Conservation (phyloP, 495 filamentous ascomycete genomes). For the Aspergillus cavernicola region DNA sequence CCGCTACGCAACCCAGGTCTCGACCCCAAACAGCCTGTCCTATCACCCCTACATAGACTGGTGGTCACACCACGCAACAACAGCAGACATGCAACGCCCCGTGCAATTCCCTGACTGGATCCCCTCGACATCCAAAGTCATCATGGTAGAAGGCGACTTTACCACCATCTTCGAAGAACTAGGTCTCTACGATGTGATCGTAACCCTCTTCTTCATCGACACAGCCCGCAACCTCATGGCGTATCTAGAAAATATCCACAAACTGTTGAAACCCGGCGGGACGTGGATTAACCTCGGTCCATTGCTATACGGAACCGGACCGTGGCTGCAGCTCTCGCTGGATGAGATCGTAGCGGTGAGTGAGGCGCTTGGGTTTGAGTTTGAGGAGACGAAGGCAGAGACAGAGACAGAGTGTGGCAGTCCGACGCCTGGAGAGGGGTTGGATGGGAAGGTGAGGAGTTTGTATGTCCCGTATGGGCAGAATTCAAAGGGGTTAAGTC, state of each 20-base stretch:
- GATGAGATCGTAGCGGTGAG: constrained; percentile 21
- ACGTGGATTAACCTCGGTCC: constrained; percentile 47
- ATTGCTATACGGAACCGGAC: constrained; percentile 26
- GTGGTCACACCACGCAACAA: constrained; percentile 43
- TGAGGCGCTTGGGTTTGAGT: constrained; percentile 16
- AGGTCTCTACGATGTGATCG: constrained; percentile 34
- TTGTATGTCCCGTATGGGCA: constrained; percentile 20
- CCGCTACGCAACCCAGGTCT: constrained; percentile 22
- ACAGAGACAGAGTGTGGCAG: constrained; percentile 8
- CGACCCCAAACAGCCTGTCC: constrained; percentile 4
- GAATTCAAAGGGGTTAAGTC: constrained; percentile 22
- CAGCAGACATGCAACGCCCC: constrained; percentile 33
- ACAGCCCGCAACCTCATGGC: constrained; percentile 43
- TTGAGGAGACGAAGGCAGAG: constrained; percentile 6
- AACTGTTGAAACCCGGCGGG: constrained; percentile 34
- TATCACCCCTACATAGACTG: constrained; percentile 42
- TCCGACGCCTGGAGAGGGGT: constrained; percentile 4
- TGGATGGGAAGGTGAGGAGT: constrained; percentile 5
- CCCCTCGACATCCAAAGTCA: constrained; percentile 17
- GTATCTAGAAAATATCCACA: constrained; percentile 42
- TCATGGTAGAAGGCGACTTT: constrained; percentile 44
- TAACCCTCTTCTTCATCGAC: constrained; percentile 51
- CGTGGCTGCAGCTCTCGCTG: constrained; percentile 24
- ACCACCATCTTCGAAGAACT: constrained; percentile 18
- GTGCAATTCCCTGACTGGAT: constrained; percentile 32